Conservation (phyloP, 2,329 filamentous ascomycete genomes). For the Beauveria sp. region DNA sequence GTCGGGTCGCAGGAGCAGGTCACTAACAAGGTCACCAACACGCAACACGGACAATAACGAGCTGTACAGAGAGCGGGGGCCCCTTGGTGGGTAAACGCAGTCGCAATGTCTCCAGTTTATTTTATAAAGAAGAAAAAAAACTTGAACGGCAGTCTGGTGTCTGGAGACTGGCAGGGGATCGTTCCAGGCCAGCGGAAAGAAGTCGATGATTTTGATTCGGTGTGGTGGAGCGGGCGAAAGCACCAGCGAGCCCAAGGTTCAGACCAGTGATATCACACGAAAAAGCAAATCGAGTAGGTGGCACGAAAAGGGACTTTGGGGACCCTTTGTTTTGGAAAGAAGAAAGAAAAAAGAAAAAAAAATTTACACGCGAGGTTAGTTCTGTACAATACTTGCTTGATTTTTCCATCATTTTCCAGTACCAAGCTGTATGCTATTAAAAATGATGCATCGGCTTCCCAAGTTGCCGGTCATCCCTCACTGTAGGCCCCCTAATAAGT, state of each 20-base stretch:
- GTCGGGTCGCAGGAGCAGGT: no score
- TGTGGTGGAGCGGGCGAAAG: background rate
- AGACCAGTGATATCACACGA: no score
- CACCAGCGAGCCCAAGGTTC: no score
- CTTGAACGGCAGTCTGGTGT: background rate
- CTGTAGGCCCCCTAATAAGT: background rate
- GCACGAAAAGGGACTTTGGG: no score
- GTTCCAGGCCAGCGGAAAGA: background rate
- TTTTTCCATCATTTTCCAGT: background rate
- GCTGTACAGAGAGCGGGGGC: no score
- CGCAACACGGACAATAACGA: background rate
- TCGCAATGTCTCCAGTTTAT: background rate
- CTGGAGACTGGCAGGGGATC: background rate
- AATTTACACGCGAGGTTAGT: no score
- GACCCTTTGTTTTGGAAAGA: no score
- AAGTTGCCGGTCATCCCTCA: background rate
- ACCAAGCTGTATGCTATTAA: background rate
- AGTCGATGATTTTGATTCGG: background rate
- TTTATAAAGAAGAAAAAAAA: background rate
- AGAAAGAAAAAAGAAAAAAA: no score
- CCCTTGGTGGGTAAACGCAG: background rate
- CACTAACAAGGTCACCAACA: background rate
- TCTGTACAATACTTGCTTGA: no score
- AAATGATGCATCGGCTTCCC: no score
- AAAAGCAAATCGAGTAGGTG: no score